A percentile compares a stretch with the other conserved stretches of the same genome.
These are phyloP conservation scores for Mycena crocata DNA, from an alignment of 768 basidiomycete species.

Conservation along the genomic window DNA sequence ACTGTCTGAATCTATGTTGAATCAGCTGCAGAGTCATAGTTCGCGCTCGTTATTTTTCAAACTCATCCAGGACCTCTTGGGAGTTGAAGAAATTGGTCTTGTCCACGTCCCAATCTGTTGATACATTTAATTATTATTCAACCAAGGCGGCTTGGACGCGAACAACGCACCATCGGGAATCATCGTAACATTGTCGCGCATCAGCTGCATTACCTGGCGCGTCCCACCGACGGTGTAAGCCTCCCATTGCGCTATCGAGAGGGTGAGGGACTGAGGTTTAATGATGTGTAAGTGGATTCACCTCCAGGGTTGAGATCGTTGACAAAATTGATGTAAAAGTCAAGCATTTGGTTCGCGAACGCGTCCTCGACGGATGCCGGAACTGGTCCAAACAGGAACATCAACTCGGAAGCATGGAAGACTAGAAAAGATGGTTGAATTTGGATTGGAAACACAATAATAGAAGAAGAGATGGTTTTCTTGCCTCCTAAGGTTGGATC, in stretches of 20 bases:
- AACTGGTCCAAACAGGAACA: slow-evolving; percentile 60
- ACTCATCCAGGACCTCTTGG: slow-evolving; percentile 52
- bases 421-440: slow-evolving; percentile 44
- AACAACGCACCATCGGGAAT: slow-evolving; percentile 61
- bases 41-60: slow-evolving; percentile 63
- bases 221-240: slow-evolving; percentile 46
- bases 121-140: not conserved
- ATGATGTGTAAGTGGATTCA: slow-evolving; percentile 32
- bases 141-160: not conserved
- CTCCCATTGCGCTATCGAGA: slow-evolving; percentile 58
- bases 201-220: slow-evolving; percentile 59
- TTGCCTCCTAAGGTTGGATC: slow-evolving; percentile 60
- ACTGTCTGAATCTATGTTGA: too few species aligned
- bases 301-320: slow-evolving; percentile 67
- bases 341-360: slow-evolving; percentile 60
- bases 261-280: not conserved
- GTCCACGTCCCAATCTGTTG: slow-evolving; percentile 55
- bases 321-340: slow-evolving; percentile 69
- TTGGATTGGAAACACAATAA: not conserved
- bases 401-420: slow-evolving; percentile 61
- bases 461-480: not conserved
- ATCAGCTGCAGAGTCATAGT: too few species aligned
- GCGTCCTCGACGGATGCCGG: slow-evolving; percentile 54
- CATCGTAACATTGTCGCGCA: slow-evolving; percentile 63
- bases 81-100: slow-evolving; percentile 58